These are phyloP conservation scores for Phoenix roebelenii DNA, from an alignment of 176 grass and related monocot species.

Conservation along the genomic window DNA sequence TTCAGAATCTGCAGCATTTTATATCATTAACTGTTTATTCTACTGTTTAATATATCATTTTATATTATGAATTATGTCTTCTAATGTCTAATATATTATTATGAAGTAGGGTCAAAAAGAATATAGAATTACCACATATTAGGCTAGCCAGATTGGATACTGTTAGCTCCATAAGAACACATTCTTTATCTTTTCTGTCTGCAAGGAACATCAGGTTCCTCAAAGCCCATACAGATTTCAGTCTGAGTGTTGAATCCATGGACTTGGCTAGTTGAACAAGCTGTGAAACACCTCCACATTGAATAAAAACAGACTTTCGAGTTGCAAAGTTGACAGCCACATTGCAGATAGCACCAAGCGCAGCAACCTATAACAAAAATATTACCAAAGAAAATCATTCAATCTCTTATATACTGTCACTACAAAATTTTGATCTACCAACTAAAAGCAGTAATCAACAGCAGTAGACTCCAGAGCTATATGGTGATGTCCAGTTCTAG, in stretches of 20 bases:
- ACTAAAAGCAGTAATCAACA: too few relatives aligned
- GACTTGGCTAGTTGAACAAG: constrained; percentile 80
- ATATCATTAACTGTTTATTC: constrained; percentile 17
- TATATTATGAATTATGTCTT: constrained; percentile 18
- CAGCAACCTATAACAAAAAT: constrained; percentile 49
- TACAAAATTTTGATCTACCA: too few relatives aligned
- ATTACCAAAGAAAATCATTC: too few relatives aligned
- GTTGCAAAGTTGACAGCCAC: constrained; percentile 72
- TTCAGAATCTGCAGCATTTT: constrained; percentile 66
- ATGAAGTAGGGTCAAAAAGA: not conserved
- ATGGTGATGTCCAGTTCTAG: too few relatives aligned
- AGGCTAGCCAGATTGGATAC: constrained; percentile 58
- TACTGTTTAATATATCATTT: not conserved
- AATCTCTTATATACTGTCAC: too few relatives aligned
- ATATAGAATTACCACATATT: constrained; percentile 60
- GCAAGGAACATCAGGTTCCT: constrained; percentile 94
- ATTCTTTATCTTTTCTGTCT: constrained; percentile 70
- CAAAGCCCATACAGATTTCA: constrained; percentile 81
- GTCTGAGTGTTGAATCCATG: constrained; percentile 66
- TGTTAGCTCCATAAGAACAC: constrained; percentile 68
- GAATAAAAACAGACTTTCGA: constrained; percentile 68
- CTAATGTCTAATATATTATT: not conserved
- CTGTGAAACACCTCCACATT: constrained; percentile 54
- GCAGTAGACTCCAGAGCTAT: too few relatives aligned
- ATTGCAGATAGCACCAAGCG: constrained; percentile 86